Evolutionary conservation across 1,284 basidiomycete genomes (phyloP).

Genomic region (Cutaneotrichosporon sp.): DNA sequence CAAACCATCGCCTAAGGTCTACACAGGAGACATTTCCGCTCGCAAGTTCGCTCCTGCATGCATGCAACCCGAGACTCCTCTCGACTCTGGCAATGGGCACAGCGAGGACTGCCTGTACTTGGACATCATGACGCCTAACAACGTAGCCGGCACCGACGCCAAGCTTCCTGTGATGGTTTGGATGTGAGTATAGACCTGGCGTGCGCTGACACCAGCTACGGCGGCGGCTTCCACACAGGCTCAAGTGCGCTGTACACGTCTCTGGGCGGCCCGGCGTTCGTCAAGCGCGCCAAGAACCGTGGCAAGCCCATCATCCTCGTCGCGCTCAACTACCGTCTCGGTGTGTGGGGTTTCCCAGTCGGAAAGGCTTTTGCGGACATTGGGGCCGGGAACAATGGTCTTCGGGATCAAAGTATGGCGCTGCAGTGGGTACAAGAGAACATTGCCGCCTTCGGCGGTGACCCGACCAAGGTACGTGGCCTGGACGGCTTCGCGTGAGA

Average conservation of each 20-base stretch:
- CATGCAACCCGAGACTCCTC: conserved; percentile 25
- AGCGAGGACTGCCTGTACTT: conserved; percentile 50
- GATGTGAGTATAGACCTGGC: conserved; percentile 18
- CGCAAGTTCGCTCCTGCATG: conserved; percentile 30
- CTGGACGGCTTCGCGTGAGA: conserved; percentile 13
- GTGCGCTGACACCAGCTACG: conserved; percentile 23
- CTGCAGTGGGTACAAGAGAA: conserved; percentile 53
- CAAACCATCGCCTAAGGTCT: conserved; percentile 21
- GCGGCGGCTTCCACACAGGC: conserved; percentile 39
- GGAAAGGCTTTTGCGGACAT: conserved; percentile 39
- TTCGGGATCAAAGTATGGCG: conserved; percentile 50
- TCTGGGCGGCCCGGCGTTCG: conserved; percentile 14
- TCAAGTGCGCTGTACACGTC: conserved; percentile 22
- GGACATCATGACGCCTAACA: conserved; percentile 41
- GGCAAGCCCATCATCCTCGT: conserved; percentile 46
- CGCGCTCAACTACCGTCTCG: conserved; percentile 51
- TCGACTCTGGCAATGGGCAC: conserved; percentile 16
- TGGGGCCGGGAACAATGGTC: conserved; percentile 42
- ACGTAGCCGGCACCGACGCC: conserved; percentile 13
- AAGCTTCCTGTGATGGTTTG: conserved; percentile 43
- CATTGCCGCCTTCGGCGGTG: conserved; percentile 53
- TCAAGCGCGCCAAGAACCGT: conserved; percentile 9
- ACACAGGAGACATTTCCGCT: conserved; percentile 30
- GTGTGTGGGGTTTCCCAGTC: conserved; percentile 48
- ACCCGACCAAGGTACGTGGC: conserved; percentile 40